Evolutionary conservation across 352 stramenopile species (phyloP), one percentile per base, ranked within the genome.

Genomic region (Phytophthora sansomeana): DNA sequence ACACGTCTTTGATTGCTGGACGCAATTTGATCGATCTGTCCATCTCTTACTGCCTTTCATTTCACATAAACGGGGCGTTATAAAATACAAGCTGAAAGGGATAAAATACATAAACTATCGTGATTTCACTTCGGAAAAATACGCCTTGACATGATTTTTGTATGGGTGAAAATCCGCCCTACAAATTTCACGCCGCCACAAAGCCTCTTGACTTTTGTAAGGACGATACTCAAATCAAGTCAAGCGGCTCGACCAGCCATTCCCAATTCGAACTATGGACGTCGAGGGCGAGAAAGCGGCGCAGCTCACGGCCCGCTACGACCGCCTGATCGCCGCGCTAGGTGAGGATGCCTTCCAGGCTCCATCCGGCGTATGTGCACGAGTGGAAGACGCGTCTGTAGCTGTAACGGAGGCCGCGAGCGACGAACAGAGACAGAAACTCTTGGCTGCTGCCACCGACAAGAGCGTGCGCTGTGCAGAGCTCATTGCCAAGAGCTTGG

Each of bases 381-480:
- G 63, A 29, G 60, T 71, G 1, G 83, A 91, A 28, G 80, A 85
- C 7, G 46, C 74, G 28, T 72, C 57, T 30, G 69, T 56, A 19
- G 65, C 62, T 16, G 52, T 76, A n/a, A 61, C 73, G 2, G 61
- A 64, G 3, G 69, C 49, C 1, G 53, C 62, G 7, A 60, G 51
- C 11, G 56, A 66, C 16, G 69, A 75, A 44, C 51, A 85, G 50
- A 67, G 78, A 24, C 67, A 72, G 57, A 48, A 78, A 39, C 39
- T 90, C 58, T 48, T 93, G 17, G 61, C 60, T 16, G 50, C 54
- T 21, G 80, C 76, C 5, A 77, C 78, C 0, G 61, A 82, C 17
- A 89, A 85, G 59, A 93, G 83, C 36, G 43, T 95, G 49, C 85
- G 78, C 3, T 93, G 86, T 55, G 88, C 84, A 5, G 77, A 93